phyloP scores from a whole-genome alignment of 495 filamentous ascomycete genomes.

The Penicillium waksmanii region DNA sequence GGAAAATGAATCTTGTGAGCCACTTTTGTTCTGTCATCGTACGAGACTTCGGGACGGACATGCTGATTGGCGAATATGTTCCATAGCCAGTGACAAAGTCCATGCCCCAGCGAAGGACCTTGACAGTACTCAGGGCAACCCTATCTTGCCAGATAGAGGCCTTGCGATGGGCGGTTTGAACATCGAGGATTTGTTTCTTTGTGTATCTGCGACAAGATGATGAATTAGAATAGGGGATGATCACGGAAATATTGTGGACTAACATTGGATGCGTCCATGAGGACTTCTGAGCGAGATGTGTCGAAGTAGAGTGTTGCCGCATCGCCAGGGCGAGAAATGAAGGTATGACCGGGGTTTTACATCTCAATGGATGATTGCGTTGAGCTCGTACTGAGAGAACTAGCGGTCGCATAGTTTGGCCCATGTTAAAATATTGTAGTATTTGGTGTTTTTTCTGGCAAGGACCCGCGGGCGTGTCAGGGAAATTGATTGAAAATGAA shows the following conservation, averaged over 20 bases:
- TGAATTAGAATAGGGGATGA: neutral
- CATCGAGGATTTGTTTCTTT: conserved; percentile 62
- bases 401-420: neutral
- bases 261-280: conserved; percentile 51
- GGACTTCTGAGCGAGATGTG: conserved; percentile 16
- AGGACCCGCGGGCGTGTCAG: neutral
- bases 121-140: conserved; percentile 63
- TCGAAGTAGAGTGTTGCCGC: neutral
- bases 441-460: neutral
- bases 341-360: neutral
- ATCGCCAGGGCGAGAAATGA: neutral
- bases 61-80: conserved; percentile 58
- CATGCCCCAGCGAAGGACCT: conserved; percentile 66
- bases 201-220: conserved; percentile 52
- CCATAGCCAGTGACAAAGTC: conserved; percentile 75
- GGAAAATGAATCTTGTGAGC: conserved; percentile 85
- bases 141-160: conserved; percentile 68
- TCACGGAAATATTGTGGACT: conserved; percentile 11
- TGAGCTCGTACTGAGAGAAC: neutral
- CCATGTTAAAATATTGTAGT: neutral
- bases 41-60: conserved; percentile 45
- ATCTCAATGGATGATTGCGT: neutral
- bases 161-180: conserved; percentile 69
- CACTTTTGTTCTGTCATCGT: conserved; percentile 75
- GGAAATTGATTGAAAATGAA: neutral